Evolutionary conservation across 192 early-diverging fungal species (phyloP).

Genomic region (Mortierella antarctica): DNA sequence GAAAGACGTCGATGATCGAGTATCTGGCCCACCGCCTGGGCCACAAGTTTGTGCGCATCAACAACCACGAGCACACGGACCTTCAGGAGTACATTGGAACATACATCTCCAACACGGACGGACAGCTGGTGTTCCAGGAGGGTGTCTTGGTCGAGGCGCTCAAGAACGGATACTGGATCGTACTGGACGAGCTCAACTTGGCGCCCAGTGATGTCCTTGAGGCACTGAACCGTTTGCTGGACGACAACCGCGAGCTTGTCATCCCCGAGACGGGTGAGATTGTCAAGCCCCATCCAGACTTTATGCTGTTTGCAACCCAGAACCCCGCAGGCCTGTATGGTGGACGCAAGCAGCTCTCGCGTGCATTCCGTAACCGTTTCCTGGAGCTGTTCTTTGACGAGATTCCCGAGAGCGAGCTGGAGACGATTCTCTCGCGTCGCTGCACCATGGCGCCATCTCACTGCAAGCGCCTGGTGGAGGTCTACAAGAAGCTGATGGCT

Average conservation of each 20-base stretch:
- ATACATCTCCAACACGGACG: constrained; percentile 85
- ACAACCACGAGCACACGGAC: constrained; percentile 99
- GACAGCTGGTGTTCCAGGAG: constrained; percentile 93
- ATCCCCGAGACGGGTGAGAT: constrained; percentile 96
- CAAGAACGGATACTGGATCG: constrained; percentile 96
- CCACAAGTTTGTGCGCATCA: constrained; percentile 97
- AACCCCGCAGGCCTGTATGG: constrained; percentile 99
- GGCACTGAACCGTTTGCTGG: constrained; percentile 95
- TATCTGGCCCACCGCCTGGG: constrained; percentile 91
- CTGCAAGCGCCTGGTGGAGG: constrained; percentile 84
- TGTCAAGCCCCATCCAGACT: constrained; percentile 93
- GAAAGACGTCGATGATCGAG: constrained; percentile 99
- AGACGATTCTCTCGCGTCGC: constrained; percentile 86
- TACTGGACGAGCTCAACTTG: constrained; percentile 98
- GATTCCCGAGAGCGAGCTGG: constrained; percentile 92
- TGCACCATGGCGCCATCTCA: constrained; percentile 91
- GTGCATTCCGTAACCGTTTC: constrained; percentile 98
- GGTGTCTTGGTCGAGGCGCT: constrained; percentile 95
- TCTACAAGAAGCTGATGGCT: constrained; percentile 84
- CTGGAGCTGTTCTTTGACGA: constrained; percentile 97
- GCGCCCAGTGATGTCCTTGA: constrained; percentile 99
- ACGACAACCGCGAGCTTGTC: constrained; percentile 97
- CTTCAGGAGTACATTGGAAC: constrained; percentile 97
- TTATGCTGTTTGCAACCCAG: constrained; percentile 99
- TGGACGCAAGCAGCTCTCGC: constrained; percentile 93